A percentile compares a stretch with the other conserved stretches of the same genome.
Evolutionary conservation across 202 grass and related monocot genomes (phyloP).

Genomic region (Eragrostis tef): DNA sequence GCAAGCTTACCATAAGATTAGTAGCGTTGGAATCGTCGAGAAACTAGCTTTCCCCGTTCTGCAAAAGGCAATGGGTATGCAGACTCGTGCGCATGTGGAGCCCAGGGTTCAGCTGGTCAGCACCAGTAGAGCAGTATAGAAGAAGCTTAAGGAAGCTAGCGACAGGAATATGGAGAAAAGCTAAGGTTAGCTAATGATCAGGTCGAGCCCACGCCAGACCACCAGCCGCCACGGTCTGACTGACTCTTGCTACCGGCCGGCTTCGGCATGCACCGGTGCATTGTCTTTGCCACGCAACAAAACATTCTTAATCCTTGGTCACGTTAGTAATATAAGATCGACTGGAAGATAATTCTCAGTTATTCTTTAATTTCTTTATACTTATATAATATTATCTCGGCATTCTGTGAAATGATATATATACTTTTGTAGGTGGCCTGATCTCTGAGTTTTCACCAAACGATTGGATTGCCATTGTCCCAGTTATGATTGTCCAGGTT

Average conservation of each 20-base stretch:
- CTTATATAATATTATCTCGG: too few species aligned
- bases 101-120: conserved; percentile 27
- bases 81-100: conserved; percentile 37
- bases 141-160: conserved; percentile 14
- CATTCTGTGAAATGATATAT: too few species aligned
- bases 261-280: not conserved
- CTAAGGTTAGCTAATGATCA: conserved; percentile 52
- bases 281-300: not conserved
- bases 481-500: conserved; percentile 10
- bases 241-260: conserved; percentile 28
- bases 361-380: too few species aligned
- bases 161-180: conserved; percentile 2
- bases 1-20: conserved; percentile 15
- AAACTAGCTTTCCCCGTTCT: not conserved
- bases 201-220: conserved; percentile 74
- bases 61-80: not conserved
- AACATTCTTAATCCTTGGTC: too few species aligned
- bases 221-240: conserved; percentile 56
- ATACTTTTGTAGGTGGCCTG: not conserved
- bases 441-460: conserved; percentile 6
- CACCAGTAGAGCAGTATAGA: conserved; percentile 22
- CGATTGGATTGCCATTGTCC: not conserved
- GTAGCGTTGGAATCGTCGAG: conserved; percentile 29
- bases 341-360: too few species aligned
- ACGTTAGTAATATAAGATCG: too few species aligned